Evolutionary conservation across 768 basidiomycete genomes (phyloP), one percentile per base, ranked within the genome.

Genomic region (Pleurotus platypus): DNA sequence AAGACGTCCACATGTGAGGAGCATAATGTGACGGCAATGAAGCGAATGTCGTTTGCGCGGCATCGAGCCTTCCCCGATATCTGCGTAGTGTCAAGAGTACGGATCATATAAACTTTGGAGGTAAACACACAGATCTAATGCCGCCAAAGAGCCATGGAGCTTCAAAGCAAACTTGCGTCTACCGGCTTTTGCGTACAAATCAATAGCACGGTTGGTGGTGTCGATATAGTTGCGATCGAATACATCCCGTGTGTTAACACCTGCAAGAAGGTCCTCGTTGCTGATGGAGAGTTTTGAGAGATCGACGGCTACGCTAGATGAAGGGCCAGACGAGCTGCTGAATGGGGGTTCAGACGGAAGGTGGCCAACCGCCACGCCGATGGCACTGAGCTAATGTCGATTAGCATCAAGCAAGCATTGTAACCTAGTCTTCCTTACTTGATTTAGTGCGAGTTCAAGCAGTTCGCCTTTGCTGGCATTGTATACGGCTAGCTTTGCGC

Each of bases 381-480:
- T 80, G 39, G 86, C 76, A 67, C 97, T 94, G 46, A 98, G 81
- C 94, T 98, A 61, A 7, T 45, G 30, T 22, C 48, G 49, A 40
- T 18, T n/a, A 18, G 15, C 38, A 11, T 11, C 18, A 48, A 9
- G 39, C 12, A 39, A 2, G 11, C 15, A 39, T 15, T n/a, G 12
- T 12, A 11, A 3, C 5, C n/a, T 20, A 9, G 5, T 8, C 51
- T 12, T 26, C n/a, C 49, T 12, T 63, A 93, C 94, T 78, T 98
- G 95, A 57, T 81, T 82, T 58, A 90, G 82, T 9, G 94, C 91
- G n/a, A 97, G 79, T 60, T 98, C 91, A 2, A 91, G 72, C 15
- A 98, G 77, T 67, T 97, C 95, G n/a, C 89, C 94, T 64, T 92
- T 89, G 12, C 83, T 85, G 12, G 92, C 90, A 60, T 81, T 83